These are phyloP conservation scores for Tricholoma matsutake DNA, from an alignment of 768 basidiomycete genomes.

Conservation along the genomic window DNA sequence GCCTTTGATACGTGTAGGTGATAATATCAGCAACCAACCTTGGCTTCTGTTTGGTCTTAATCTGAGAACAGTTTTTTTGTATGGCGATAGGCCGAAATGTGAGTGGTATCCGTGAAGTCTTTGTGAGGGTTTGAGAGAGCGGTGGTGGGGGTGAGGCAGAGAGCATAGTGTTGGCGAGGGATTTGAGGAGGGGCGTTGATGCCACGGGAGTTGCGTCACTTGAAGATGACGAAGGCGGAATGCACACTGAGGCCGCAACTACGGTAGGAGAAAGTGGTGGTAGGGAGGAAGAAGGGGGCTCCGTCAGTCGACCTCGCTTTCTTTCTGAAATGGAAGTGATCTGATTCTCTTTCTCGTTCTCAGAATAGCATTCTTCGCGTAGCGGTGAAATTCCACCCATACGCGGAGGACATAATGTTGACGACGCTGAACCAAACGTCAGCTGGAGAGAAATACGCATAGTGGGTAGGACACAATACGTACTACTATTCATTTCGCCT, in stretches of 20 bases:
- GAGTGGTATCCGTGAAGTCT: constrained; percentile 19
- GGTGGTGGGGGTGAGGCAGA: constrained; percentile 23
- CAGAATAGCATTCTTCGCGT: neutral
- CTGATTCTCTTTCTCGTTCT: constrained; percentile 26
- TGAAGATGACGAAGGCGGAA: constrained; percentile 8
- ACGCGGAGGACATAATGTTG: constrained; percentile 5
- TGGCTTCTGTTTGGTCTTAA: constrained; percentile 18
- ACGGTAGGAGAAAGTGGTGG: constrained; percentile 1
- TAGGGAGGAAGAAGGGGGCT: neutral
- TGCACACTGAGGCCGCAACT: constrained; percentile 4
- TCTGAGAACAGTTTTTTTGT: constrained; percentile 1
- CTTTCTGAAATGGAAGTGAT: constrained; percentile 10
- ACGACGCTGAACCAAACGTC: neutral
- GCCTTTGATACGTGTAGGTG: neutral
- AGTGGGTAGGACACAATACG: neutral
- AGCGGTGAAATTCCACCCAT: neutral
- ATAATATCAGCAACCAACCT: constrained; percentile 10
- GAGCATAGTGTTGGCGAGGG: neutral
- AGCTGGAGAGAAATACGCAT: neutral
- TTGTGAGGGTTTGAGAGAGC: constrained; percentile 11
- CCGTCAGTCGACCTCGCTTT: constrained; percentile 9
- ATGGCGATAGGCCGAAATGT: constrained; percentile 19
- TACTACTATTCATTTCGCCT: neutral
- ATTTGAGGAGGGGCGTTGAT: constrained; percentile 5
- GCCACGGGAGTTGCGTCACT: constrained; percentile 7